phyloP scores from a whole-genome alignment of 2,329 filamentous ascomycete genomes.

The Epichloe gansuensis region DNA sequence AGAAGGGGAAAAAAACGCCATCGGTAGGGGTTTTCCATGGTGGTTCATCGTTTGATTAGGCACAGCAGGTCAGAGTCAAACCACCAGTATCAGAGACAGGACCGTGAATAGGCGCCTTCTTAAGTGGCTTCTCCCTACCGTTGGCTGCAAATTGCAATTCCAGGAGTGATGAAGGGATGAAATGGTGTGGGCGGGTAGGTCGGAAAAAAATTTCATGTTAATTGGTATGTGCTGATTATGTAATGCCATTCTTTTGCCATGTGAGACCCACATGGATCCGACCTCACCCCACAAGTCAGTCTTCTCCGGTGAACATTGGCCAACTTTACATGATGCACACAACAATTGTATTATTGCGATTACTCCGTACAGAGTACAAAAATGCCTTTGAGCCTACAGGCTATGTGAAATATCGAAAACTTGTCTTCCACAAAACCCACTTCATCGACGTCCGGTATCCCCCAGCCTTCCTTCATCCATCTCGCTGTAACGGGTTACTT shows the following conservation, averaged over 20 bases:
- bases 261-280: background rate
- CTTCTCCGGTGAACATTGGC: too few species aligned
- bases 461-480: background rate
- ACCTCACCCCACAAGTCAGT: background rate
- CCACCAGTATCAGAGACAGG: background rate
- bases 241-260: background rate
- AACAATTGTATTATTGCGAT: too few species aligned
- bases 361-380: too few species aligned
- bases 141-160: background rate
- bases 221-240: background rate
- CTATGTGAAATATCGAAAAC: background rate
- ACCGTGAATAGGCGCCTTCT: background rate
- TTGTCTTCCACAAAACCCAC: too few species aligned
- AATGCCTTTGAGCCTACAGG: background rate
- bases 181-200: rapidly evolving
- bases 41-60: background rate
- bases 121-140: background rate
- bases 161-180: background rate
- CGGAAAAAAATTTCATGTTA: background rate
- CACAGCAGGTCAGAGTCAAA: background rate
- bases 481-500: background rate
- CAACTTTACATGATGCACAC: too few species aligned
- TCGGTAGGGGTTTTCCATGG: background rate
- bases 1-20: background rate
- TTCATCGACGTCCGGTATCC: background rate